Evolutionary conservation across 169 alveolate species (phyloP).

Genomic region (Eimeria sp.): DNA sequence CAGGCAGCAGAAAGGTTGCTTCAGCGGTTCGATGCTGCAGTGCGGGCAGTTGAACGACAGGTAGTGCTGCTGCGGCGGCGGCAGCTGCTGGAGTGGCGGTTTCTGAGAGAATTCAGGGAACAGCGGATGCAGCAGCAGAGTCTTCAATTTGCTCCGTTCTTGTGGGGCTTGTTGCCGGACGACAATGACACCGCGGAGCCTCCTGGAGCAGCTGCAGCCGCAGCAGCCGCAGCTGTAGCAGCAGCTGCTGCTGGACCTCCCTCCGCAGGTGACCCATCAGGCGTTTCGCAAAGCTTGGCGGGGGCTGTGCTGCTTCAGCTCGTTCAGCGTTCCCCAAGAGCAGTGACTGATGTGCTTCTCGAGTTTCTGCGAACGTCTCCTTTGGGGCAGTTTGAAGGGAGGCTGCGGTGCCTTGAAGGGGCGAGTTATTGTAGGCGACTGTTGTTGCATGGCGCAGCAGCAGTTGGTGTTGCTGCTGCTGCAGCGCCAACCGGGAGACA

Average conservation of each 20-base stretch:
- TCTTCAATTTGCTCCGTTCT: slow-evolving; percentile 71
- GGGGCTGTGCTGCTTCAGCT: slow-evolving; percentile 70
- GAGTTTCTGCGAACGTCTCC: slow-evolving; percentile 80
- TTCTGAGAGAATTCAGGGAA: slow-evolving; percentile 75
- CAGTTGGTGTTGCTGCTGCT: no score
- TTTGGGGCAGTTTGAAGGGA: slow-evolving; percentile 80
- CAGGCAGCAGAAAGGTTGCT: slow-evolving; percentile 55
- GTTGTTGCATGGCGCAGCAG: background rate
- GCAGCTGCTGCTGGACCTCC: slow-evolving; percentile 16
- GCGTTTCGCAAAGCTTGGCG: background rate
- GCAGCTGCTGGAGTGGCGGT: slow-evolving; percentile 83
- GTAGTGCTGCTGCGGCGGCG: slow-evolving; percentile 82
- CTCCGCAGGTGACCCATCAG: background rate
- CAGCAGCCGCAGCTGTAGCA: slow-evolving; percentile 42
- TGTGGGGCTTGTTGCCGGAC: slow-evolving; percentile 64
- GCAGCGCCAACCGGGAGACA: background rate
- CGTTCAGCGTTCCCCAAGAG: background rate
- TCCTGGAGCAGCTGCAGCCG: slow-evolving; percentile 1
- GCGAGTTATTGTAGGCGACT: slow-evolving; percentile 4
- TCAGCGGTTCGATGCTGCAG: slow-evolving; percentile 74
- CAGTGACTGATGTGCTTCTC: slow-evolving; percentile 73
- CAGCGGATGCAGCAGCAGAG: slow-evolving; percentile 68
- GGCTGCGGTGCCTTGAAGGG: slow-evolving; percentile 40
- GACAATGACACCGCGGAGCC: slow-evolving; percentile 33
- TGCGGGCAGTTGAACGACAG: slow-evolving; percentile 74